phyloP scores from a whole-genome alignment of 116 monocot genomes.

The Iris pallida region DNA sequence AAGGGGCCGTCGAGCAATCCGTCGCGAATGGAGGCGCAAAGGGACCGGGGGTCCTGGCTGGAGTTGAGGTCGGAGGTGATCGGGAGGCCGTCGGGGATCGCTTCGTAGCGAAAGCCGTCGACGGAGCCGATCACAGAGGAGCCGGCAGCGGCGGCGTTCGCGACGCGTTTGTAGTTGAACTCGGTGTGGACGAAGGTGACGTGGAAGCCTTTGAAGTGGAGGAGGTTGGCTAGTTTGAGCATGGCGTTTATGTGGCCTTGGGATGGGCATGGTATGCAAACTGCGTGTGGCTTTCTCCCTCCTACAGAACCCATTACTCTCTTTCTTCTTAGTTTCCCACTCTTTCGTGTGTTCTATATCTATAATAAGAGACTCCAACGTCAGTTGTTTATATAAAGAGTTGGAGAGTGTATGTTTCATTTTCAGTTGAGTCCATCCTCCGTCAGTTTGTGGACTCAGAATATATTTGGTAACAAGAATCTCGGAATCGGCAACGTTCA shows the following conservation, averaged over 20 bases:
- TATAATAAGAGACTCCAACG: no score
- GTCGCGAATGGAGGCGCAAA: neutral
- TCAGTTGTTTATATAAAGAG: no score
- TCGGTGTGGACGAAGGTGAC: conserved; percentile 30
- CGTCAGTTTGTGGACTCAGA: no score
- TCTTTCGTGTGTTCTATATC: no score
- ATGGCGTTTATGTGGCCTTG: conserved; percentile 27
- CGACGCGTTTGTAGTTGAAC: conserved; percentile 19
- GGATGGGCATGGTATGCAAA: conserved; percentile 5
- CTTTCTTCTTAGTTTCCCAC: neutral
- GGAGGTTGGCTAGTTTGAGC: conserved; percentile 28
- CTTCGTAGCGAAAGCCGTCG: conserved; percentile 17
- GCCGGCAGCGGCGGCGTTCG: neutral
- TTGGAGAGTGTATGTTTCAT: no score
- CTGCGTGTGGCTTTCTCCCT: neutral
- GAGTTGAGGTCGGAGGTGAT: conserved; percentile 3
- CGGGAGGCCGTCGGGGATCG: conserved; percentile 25
- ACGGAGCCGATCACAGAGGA: conserved; percentile 10
- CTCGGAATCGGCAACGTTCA: no score
- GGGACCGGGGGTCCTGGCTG: conserved; percentile 11
- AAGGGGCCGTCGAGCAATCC: conserved; percentile 6
- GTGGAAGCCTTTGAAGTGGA: conserved; percentile 26
- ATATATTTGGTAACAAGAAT: no score
- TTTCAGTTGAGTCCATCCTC: no score
- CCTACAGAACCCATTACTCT: neutral